These are phyloP conservation scores for Peniophora sp. DNA, from an alignment of 1,284 basidiomycete species.

Conservation along the genomic window DNA sequence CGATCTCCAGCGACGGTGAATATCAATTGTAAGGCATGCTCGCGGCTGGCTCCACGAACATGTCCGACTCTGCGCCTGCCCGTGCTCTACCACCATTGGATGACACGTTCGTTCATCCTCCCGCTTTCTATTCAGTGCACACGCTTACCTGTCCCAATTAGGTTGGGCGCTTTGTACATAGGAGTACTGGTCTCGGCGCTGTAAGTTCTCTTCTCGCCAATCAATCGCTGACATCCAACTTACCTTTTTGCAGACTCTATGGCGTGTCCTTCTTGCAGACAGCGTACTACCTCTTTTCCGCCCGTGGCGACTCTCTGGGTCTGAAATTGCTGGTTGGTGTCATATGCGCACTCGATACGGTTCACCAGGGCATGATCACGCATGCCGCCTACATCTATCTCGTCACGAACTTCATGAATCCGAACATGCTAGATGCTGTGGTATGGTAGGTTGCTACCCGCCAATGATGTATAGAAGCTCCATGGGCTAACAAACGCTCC, in stretches of 20 bases:
- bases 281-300: constrained; percentile 45
- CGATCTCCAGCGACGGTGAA: too few relatives aligned
- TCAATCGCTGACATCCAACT: too few relatives aligned
- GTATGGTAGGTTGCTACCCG: constrained; percentile 1
- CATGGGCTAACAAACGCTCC: too few relatives aligned
- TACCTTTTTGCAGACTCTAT: too few relatives aligned
- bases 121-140: too few relatives aligned
- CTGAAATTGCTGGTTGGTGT: constrained; percentile 40
- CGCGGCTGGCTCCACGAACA: too few relatives aligned
- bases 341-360: constrained; percentile 41
- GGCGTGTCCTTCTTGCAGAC: constrained; percentile 45
- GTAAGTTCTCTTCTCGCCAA: constrained; percentile 19
- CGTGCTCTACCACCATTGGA: too few relatives aligned
- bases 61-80: too few relatives aligned
- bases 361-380: constrained; percentile 47
- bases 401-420: constrained; percentile 37
- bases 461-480: too few relatives aligned
- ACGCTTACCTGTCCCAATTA: too few relatives aligned
- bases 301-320: constrained; percentile 42
- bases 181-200: constrained; percentile 39
- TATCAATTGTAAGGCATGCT: too few relatives aligned
- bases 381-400: constrained; percentile 50
- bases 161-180: constrained; percentile 40
- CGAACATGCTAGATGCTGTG: constrained; percentile 18
- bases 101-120: too few relatives aligned